These are phyloP conservation scores for Neonectria neomacrospora DNA, from an alignment of 2,329 filamentous ascomycete species.

Conservation along the genomic window DNA sequence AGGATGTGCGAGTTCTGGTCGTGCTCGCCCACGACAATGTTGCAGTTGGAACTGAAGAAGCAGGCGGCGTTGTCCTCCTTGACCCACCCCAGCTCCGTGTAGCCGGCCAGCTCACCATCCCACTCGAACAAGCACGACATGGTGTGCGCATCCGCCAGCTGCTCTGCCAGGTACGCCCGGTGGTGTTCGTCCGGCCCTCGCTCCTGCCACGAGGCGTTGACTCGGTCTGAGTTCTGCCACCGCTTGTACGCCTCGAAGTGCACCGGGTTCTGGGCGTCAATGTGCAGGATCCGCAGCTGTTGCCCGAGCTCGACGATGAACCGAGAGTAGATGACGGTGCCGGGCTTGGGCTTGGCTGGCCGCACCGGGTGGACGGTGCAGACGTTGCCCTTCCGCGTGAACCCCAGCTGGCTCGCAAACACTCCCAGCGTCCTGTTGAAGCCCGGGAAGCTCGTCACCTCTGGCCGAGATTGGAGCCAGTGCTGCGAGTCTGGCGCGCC, in stretches of 20 bases:
- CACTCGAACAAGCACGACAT: slow-evolving; percentile 47
- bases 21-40: slow-evolving; percentile 42
- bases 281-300: slow-evolving; percentile 37
- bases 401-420: slow-evolving; percentile 41
- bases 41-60: slow-evolving; percentile 44
- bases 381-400: slow-evolving; percentile 44
- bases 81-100: slow-evolving; percentile 43
- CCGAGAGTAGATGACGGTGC: slow-evolving; percentile 41
- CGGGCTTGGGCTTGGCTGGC: slow-evolving; percentile 41
- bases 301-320: slow-evolving; percentile 44
- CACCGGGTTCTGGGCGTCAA: slow-evolving; percentile 39
- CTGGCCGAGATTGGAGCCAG: slow-evolving; percentile 40
- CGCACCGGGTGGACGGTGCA: slow-evolving; percentile 44
- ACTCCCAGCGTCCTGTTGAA: slow-evolving; percentile 39
- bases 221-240: slow-evolving; percentile 46
- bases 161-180: slow-evolving; percentile 38
- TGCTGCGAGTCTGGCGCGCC: slow-evolving; percentile 42
- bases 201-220: slow-evolving; percentile 44
- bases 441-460: slow-evolving; percentile 40
- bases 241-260: slow-evolving; percentile 41
- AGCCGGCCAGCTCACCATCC: slow-evolving; percentile 44
- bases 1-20: slow-evolving; percentile 45
- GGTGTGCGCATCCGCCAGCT: slow-evolving; percentile 41
- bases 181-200: slow-evolving; percentile 45
- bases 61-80: slow-evolving; percentile 46